Conservation (phyloP, 2,329 filamentous ascomycete species). For the Aspergillus hortae region DNA sequence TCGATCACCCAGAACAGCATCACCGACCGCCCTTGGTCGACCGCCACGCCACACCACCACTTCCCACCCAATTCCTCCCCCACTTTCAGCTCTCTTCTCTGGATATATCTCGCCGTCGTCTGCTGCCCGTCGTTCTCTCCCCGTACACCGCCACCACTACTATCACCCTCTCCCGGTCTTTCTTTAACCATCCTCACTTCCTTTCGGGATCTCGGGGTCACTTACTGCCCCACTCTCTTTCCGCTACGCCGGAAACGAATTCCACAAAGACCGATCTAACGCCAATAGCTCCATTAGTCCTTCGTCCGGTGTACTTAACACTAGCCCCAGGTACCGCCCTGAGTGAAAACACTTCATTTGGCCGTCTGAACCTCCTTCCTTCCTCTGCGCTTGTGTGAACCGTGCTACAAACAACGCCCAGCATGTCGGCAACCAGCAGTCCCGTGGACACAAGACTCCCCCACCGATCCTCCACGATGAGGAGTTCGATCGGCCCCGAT, state of each 20-base stretch:
- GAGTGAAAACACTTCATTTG: background rate
- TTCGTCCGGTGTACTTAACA: conserved; percentile 7
- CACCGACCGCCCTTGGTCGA: background rate
- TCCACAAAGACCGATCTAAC: background rate
- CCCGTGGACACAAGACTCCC: conserved; percentile 30
- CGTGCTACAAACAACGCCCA: background rate
- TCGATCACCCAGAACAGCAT: background rate
- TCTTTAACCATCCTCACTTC: background rate
- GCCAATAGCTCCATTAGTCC: conserved; percentile 5
- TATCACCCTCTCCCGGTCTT: background rate
- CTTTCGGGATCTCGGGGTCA: background rate
- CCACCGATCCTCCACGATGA: conserved; percentile 30
- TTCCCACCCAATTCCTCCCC: no score
- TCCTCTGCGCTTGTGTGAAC: background rate
- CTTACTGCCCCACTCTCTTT: background rate
- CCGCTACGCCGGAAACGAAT: conserved; percentile 2
- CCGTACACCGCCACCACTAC: background rate
- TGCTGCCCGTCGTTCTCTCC: background rate
- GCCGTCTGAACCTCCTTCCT: background rate
- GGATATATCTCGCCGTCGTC: no score
- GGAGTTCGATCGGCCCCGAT: conserved; percentile 26
- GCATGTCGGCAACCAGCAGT: conserved; percentile 27
- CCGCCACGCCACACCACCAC: background rate
- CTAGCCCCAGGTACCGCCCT: background rate
- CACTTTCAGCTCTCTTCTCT: no score